Percentiles rank a stretch among this genome's conserved stretches.
phyloP scores from a whole-genome alignment of 2,329 filamentous ascomycete genomes.

The Xylariaceae sp. region DNA sequence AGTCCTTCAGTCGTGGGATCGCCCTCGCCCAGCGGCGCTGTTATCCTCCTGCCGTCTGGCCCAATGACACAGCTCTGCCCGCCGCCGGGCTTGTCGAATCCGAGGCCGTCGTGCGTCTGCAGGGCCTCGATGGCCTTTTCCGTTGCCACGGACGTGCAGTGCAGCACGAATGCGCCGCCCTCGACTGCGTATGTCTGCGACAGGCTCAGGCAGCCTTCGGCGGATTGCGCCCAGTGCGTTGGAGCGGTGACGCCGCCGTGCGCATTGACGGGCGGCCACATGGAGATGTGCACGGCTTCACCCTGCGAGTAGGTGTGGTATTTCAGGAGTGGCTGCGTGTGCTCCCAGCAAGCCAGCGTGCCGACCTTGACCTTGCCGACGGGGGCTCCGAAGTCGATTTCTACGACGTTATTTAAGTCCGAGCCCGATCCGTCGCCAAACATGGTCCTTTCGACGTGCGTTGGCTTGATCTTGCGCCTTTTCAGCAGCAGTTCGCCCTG shows the following conservation, averaged over 20 bases:
- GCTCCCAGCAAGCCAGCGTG: conserved; percentile 46
- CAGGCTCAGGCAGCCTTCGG: conserved; percentile 34
- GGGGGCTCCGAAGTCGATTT: conserved; percentile 33
- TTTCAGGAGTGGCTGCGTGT: conserved; percentile 46
- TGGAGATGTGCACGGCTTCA: conserved; percentile 44
- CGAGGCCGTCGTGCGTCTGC: conserved; percentile 34
- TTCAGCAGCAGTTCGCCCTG: conserved; percentile 27
- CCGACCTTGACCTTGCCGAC: conserved; percentile 34
- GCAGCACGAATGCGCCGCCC: conserved; percentile 49
- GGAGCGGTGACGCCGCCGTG: conserved; percentile 3
- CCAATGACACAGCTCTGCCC: conserved; percentile 37
- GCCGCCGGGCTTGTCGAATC: neutral
- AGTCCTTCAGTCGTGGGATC: conserved; percentile 39
- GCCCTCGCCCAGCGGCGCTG: conserved; percentile 33
- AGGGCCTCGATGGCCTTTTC: conserved; percentile 22
- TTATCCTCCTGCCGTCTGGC: conserved; percentile 35
- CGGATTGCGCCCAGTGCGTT: conserved; percentile 31
- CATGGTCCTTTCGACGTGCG: conserved; percentile 47
- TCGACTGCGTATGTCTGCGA: conserved; percentile 52
- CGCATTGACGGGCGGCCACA: conserved; percentile 38
- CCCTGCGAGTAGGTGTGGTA: conserved; percentile 41
- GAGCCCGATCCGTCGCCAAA: conserved; percentile 42
- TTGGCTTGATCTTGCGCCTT: conserved; percentile 48
- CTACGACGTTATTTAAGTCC: conserved; percentile 37
- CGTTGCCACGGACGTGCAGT: conserved; percentile 44